Conservation (phyloP, 495 filamentous ascomycete genomes). For the Pseudevernia furfuracea region DNA sequence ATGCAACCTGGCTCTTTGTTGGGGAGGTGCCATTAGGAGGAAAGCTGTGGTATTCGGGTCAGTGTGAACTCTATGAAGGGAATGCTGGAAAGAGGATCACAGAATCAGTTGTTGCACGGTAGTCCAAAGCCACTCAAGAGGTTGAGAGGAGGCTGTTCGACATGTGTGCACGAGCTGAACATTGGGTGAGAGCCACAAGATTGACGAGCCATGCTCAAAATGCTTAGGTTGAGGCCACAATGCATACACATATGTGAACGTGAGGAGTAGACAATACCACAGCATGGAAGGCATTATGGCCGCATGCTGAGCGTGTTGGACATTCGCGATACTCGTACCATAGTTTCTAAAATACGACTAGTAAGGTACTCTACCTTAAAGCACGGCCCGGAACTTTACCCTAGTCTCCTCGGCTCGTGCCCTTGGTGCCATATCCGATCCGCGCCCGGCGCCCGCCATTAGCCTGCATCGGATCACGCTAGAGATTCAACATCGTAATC, state of each 20-base stretch:
- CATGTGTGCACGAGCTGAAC: not conserved
- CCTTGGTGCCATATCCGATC: no score
- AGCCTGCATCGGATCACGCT: no score
- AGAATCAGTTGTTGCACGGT: conserved; percentile 3
- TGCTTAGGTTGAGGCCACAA: conserved; percentile 20
- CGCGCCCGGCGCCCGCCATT: no score
- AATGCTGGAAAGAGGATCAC: not conserved
- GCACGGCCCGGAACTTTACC: no score
- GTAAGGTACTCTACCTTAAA: no score
- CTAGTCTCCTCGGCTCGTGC: no score
- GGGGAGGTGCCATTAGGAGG: not conserved
- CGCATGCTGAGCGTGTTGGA: not conserved
- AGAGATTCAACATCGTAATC: no score
- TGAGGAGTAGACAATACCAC: not conserved
- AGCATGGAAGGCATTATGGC: not conserved
- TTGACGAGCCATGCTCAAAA: conserved; percentile 20
- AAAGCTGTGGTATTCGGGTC: not conserved
- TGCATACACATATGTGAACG: conserved; percentile 16
- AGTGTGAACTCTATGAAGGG: not conserved
- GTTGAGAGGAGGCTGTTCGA: not conserved
- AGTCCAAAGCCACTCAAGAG: conserved; percentile 12
- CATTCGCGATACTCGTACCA: not conserved
- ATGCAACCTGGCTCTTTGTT: conserved; percentile 2
- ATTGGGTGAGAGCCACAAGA: conserved; percentile 13
- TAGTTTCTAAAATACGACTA: no score